Evolutionary conservation across 805 yeast species (phyloP).

Genomic region (Saccharomycopsis olivae): DNA sequence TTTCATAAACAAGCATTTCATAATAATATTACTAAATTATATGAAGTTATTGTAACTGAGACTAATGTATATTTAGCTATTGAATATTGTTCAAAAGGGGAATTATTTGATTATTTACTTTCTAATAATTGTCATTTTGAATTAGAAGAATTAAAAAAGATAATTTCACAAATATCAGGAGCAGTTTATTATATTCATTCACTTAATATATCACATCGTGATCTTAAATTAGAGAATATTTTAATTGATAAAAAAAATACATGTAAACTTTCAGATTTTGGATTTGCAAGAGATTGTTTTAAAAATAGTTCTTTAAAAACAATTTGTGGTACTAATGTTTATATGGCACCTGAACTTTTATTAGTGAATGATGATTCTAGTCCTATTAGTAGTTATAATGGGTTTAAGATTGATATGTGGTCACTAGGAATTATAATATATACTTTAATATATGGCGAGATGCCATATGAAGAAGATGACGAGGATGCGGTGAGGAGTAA

Average conservation of each 20-base stretch:
- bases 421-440: conserved; percentile 81
- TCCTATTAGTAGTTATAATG: conserved; percentile 30
- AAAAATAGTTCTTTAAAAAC: conserved; percentile 56
- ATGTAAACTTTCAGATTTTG: conserved; percentile 83
- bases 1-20: conserved; percentile 79
- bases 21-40: conserved; percentile 72
- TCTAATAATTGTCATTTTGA: conserved; percentile 38
- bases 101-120: conserved; percentile 57
- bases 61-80: conserved; percentile 74
- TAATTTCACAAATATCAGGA: conserved; percentile 54
- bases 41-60: conserved; percentile 79
- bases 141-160: conserved; percentile 35
- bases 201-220: conserved; percentile 73
- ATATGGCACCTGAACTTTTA: conserved; percentile 93
- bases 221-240: conserved; percentile 73
- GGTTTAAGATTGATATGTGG: conserved; percentile 83
- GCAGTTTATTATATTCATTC: conserved; percentile 65
- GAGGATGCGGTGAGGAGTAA: conserved; percentile 48
- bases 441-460: conserved; percentile 72
- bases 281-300: conserved; percentile 75
- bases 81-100: conserved; percentile 82
- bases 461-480: conserved; percentile 87
- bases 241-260: conserved; percentile 44
- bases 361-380: conserved; percentile 44
- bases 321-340: conserved; percentile 87